Percentiles rank a stretch among this genome's conserved stretches.
phyloP scores from a whole-genome alignment of 1,139 yeast genomes.

The Hansenula sp. region DNA sequence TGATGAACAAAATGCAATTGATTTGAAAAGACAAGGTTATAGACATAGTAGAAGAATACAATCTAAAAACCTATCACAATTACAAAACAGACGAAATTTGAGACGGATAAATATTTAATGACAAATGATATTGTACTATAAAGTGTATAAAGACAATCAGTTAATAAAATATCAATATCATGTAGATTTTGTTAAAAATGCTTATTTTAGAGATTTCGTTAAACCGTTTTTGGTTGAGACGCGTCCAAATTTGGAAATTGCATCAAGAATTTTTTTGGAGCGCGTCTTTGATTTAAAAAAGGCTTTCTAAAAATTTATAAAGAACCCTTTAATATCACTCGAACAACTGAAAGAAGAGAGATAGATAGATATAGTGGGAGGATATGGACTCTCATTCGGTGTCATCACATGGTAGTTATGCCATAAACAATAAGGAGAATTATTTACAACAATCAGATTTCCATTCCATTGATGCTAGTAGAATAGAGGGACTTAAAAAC shows the following conservation, averaged over 20 bases:
- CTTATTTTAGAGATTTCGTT: too few species aligned
- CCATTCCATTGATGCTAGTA: slow-evolving; percentile 7
- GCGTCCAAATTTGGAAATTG: too few species aligned
- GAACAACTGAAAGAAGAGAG: too few species aligned
- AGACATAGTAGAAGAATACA: slow-evolving; percentile 18
- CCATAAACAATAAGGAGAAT: slow-evolving; percentile 1
- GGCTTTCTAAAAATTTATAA: too few species aligned
- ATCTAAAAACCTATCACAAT: slow-evolving; percentile 18
- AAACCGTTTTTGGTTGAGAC: too few species aligned
- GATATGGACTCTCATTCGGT: slow-evolving; percentile 1
- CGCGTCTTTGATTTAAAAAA: too few species aligned
- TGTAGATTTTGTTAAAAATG: too few species aligned
- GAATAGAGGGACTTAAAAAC: slow-evolving; percentile 13
- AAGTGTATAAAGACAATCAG: too few species aligned
- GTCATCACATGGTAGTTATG: not conserved
- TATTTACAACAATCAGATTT: not conserved
- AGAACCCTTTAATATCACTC: too few species aligned
- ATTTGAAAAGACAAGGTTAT: slow-evolving; percentile 11
- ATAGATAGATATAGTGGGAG: too few species aligned
- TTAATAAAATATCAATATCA: too few species aligned
- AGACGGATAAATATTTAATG: slow-evolving; percentile 7
- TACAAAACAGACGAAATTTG: slow-evolving; percentile 17
- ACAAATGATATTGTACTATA: not conserved
- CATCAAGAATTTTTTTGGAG: too few species aligned
- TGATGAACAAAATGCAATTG: slow-evolving; percentile 11